Percentiles rank a stretch among this genome's conserved stretches.
These are phyloP conservation scores for Arxiozyma telluris DNA, from an alignment of 1,139 yeast genomes.

Conservation along the genomic window DNA sequence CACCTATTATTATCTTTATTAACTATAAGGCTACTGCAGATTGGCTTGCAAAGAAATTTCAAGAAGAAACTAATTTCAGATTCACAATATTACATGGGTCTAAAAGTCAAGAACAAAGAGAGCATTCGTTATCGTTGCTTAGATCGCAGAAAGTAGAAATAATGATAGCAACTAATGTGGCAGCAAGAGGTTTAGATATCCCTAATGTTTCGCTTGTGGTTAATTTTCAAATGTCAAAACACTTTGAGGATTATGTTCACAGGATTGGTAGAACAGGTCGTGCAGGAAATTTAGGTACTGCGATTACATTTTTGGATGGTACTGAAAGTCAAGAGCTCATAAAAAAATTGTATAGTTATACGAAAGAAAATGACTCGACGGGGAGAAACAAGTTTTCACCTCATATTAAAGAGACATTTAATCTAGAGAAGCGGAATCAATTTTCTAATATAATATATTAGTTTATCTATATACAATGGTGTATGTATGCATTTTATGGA, in stretches of 20 bases:
- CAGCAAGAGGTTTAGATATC: constrained; percentile 97
- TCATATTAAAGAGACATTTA: constrained; percentile 12
- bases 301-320: constrained; percentile 60
- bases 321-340: constrained; percentile 49
- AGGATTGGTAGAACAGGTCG: constrained; percentile 96
- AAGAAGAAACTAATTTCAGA: constrained; percentile 36
- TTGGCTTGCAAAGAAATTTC: constrained; percentile 43
- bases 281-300: constrained; percentile 74
- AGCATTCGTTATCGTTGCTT: constrained; percentile 74
- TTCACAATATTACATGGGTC: constrained; percentile 77
- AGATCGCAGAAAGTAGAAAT: constrained; percentile 82
- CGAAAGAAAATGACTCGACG: constrained; percentile 14
- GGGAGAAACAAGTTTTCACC: constrained; percentile 15
- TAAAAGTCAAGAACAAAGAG: constrained; percentile 80
- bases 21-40: constrained; percentile 73
- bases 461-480: not conserved
- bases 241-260: constrained; percentile 79
- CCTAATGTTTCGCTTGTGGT: constrained; percentile 77
- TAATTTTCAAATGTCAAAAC: constrained; percentile 74
- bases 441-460: constrained; percentile 15
- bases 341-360: constrained; percentile 35
- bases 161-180: constrained; percentile 96
- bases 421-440: constrained; percentile 9
- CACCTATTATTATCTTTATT: constrained; percentile 73
- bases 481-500: not conserved